Conservation (phyloP, 2,329 filamentous ascomycete species). For the Ceratocystis diversiconidia region DNA sequence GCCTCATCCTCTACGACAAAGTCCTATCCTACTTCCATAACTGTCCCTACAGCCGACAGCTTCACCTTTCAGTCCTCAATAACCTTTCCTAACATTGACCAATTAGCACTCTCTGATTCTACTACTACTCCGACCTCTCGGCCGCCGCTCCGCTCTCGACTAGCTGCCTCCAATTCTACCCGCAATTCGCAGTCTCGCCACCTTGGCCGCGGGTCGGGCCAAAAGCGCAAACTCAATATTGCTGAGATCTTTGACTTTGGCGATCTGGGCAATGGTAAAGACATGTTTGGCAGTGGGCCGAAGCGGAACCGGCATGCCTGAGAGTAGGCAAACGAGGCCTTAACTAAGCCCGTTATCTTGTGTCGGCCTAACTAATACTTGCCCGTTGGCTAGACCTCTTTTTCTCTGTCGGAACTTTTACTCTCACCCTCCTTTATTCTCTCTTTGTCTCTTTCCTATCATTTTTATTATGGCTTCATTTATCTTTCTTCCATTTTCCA, state of each 20-base stretch:
- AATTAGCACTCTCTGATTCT: conserved; percentile 43
- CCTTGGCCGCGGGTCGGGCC: conserved; percentile 50
- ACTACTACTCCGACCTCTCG: conserved; percentile 22
- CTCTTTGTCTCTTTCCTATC: neutral
- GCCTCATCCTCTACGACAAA: conserved; percentile 13
- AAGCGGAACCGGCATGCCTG: conserved; percentile 39
- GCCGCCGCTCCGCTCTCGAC: conserved; percentile 9
- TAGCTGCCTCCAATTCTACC: conserved; percentile 19
- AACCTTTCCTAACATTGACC: conserved; percentile 43
- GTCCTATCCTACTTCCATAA: conserved; percentile 16
- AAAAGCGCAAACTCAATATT: conserved; percentile 59
- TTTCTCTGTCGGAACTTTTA: neutral
- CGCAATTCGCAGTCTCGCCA: conserved; percentile 25
- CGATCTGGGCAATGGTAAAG: conserved; percentile 47
- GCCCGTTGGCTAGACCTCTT: neutral
- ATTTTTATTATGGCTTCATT: neutral
- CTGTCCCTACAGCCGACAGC: conserved; percentile 41
- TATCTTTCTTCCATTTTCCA: neutral
- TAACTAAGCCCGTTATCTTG: neutral
- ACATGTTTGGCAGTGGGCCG: conserved; percentile 35
- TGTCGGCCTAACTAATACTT: neutral
- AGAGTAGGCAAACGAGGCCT: neutral
- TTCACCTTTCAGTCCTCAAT: conserved; percentile 59
- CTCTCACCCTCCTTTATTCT: neutral
- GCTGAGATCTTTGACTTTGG: conserved; percentile 63